phyloP scores from a whole-genome alignment of 1,284 basidiomycete genomes.

The Cutaneotrichosporon cutaneum region DNA sequence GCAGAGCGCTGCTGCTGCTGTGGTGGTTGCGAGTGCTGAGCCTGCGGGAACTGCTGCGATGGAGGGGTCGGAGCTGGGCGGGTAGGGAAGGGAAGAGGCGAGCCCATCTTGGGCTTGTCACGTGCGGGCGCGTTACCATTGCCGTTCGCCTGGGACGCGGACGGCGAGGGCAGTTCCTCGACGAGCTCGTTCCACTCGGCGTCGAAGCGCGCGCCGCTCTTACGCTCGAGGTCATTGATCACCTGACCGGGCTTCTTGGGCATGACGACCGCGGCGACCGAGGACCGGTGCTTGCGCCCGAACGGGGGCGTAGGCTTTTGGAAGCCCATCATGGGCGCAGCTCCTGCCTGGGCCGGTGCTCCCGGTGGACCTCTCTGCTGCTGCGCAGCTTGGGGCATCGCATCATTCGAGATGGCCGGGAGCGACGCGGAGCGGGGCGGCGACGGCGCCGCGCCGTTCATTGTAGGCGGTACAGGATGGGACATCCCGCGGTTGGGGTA shows the following conservation, averaged over 20 bases:
- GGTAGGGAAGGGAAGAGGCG: background rate
- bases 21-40: background rate
- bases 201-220: conserved; percentile 10
- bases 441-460: background rate
- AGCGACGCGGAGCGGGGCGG: background rate
- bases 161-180: conserved; percentile 5
- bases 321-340: conserved; percentile 1
- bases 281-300: background rate
- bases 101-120: background rate
- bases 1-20: background rate
- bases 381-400: background rate
- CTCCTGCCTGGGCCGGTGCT: background rate
- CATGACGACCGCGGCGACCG: conserved; percentile 9
- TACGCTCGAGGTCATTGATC: conserved; percentile 7
- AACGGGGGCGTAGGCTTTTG: conserved; percentile 2
- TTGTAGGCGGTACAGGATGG: background rate
- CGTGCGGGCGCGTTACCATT: background rate
- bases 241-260: conserved; percentile 14
- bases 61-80: background rate
- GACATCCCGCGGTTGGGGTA: background rate
- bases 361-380: background rate
- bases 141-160: background rate
- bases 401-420: background rate
- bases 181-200: conserved; percentile 10
- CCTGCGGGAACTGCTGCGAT: background rate